phyloP scores from a whole-genome alignment of 2,329 filamentous ascomycete species.

The Diplocarpon rosae region DNA sequence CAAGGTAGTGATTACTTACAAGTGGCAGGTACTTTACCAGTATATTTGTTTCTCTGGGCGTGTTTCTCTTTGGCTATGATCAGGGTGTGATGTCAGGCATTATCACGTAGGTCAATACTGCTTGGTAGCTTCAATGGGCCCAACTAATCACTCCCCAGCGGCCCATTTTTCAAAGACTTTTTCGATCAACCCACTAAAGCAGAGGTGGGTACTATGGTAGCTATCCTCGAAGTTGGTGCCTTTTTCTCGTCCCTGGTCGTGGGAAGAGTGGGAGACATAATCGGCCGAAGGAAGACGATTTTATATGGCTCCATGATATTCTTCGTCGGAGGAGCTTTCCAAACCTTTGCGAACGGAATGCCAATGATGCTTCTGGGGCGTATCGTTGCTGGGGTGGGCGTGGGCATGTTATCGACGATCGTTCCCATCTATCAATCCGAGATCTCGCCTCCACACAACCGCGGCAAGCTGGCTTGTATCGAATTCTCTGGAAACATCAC shows the following conservation, averaged over 20 bases:
- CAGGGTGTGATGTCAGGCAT: conserved; percentile 79
- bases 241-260: conserved; percentile 82
- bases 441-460: conserved; percentile 91
- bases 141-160: conserved; percentile 39
- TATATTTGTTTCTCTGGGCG: conserved; percentile 76
- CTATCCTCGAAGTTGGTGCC: conserved; percentile 88
- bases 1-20: too few species aligned
- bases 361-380: conserved; percentile 80
- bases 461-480: conserved; percentile 91
- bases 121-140: background rate
- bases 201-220: conserved; percentile 93
- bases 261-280: conserved; percentile 80
- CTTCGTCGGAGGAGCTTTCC: conserved; percentile 70
- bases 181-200: conserved; percentile 81
- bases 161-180: conserved; percentile 79
- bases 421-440: conserved; percentile 91
- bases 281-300: conserved; percentile 82
- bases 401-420: conserved; percentile 83
- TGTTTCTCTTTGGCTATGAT: conserved; percentile 84
- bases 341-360: conserved; percentile 74
- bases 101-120: conserved; percentile 42
- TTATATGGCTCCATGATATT: conserved; percentile 90
- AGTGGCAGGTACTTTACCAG: conserved; percentile 76
- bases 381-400: conserved; percentile 73
- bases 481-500: conserved; percentile 97